phyloP scores from a whole-genome alignment of 2,329 filamentous ascomycete species.

The Pyrenochaeta sp. region DNA sequence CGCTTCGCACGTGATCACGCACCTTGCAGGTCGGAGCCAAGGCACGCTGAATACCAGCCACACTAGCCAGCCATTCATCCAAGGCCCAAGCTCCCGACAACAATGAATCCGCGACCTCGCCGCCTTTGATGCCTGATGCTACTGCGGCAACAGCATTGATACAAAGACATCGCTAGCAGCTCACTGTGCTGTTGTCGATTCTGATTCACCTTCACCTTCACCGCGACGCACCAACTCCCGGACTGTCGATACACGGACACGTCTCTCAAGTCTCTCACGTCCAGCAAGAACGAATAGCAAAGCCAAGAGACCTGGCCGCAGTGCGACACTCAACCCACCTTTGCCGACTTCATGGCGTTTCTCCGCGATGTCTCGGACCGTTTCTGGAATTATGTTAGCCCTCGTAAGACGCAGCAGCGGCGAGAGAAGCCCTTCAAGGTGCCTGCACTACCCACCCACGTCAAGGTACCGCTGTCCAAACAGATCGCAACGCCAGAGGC shows the following conservation, averaged over 20 bases:
- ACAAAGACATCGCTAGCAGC: slow-evolving; percentile 19
- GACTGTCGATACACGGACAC: background rate
- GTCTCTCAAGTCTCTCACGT: background rate
- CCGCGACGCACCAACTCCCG: slow-evolving; percentile 3
- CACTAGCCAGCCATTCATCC: slow-evolving; percentile 7
- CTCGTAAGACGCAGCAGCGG: slow-evolving; percentile 49
- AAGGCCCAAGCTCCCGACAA: slow-evolving; percentile 17
- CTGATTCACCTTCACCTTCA: slow-evolving; percentile 28
- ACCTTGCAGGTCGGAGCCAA: slow-evolving; percentile 13
- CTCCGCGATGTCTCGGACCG: slow-evolving; percentile 44
- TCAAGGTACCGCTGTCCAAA: slow-evolving; percentile 8
- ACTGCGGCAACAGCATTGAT: slow-evolving; percentile 11
- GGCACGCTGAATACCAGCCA: slow-evolving; percentile 17
- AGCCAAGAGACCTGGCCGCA: slow-evolving; percentile 4
- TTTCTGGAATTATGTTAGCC: slow-evolving; percentile 55
- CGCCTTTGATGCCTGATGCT: slow-evolving; percentile 20
- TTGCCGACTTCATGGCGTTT: slow-evolving; percentile 36
- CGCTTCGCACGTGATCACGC: slow-evolving; percentile 14
- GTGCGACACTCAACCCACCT: background rate
- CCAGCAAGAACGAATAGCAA: background rate
- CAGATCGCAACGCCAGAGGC: slow-evolving; percentile 7
- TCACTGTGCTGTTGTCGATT: slow-evolving; percentile 12
- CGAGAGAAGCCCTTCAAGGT: slow-evolving; percentile 51
- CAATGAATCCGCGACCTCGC: slow-evolving; percentile 26
- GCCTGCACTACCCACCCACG: slow-evolving; percentile 29